Percentiles rank a stretch among this genome's conserved stretches.
These are phyloP conservation scores for Starmerella stellata DNA, from an alignment of 805 yeast species.

Conservation along the genomic window DNA sequence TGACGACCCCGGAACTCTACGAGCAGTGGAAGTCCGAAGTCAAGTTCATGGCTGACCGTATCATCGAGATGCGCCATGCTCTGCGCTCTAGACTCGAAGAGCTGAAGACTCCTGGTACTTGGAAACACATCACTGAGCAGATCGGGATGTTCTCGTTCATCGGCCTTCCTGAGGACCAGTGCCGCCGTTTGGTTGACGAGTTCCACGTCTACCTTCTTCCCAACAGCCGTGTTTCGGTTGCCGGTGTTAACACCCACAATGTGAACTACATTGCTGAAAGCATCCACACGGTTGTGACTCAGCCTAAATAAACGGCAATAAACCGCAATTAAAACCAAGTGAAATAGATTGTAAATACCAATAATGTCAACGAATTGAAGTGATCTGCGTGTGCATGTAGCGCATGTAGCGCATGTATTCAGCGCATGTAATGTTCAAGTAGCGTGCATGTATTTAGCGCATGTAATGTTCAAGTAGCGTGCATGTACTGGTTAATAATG, in stretches of 20 bases:
- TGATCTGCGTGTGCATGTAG: too few species aligned
- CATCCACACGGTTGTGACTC: conserved; percentile 21
- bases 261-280: conserved; percentile 37
- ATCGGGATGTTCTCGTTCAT: conserved; percentile 96
- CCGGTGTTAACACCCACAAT: conserved; percentile 68
- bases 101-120: conserved; percentile 67
- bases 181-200: conserved; percentile 50
- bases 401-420: too few species aligned
- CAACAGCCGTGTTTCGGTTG: conserved; percentile 81
- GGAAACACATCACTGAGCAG: conserved; percentile 83
- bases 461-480: too few species aligned
- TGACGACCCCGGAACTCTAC: conserved; percentile 48
- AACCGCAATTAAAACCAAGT: too few species aligned
- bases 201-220: conserved; percentile 68
- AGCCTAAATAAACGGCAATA: too few species aligned
- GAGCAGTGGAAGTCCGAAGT: conserved; percentile 72
- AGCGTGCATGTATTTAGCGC: too few species aligned
- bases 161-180: conserved; percentile 64
- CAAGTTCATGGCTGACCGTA: conserved; percentile 72
- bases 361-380: too few species aligned
- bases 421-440: too few species aligned
- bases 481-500: too few species aligned
- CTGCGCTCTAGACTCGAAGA: conserved; percentile 42
- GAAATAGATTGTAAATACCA: not conserved
- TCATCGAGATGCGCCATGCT: conserved; percentile 54